Base-by-base conservation (phyloP, 768 basidiomycete species). In the Amanita subjunquillea region DNA sequence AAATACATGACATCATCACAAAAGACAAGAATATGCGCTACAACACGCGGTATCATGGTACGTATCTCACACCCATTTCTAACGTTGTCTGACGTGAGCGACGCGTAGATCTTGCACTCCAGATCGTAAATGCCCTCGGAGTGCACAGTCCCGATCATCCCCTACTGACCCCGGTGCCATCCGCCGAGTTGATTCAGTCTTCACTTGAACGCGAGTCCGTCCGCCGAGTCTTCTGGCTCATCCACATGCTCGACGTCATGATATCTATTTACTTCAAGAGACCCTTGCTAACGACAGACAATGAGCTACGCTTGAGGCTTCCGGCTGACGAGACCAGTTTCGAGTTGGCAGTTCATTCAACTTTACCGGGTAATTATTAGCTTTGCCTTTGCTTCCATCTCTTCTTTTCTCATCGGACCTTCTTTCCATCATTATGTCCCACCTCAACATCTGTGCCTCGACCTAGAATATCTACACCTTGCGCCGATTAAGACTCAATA, bases 291-390 rank as follows among this genome's bases (percentile, higher is more conserved):
- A 67, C 69, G 53, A 66, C 67, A 37, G 71, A 73, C 32, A 65
- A 68, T 39, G 77, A 84, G 54, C 65, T 79, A 53, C 74, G 72
- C 34, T 73, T 89, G 40, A 78, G 83, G 46, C 70, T 91, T 34
- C 88, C 88, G n/a, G 79, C 82, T 6, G 87, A 90, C 61, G 88
- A 91, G 65, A 81, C 85, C 7, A 83, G 78, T 63, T 91, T 90
- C 59, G 87, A 91, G 64, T 68, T 91, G 53, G 79, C 78, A 25
- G 78, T 79, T 23, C 74, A 79, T 63, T 75, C 77, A 44, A 76
- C 74, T 47, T 64, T 75, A 44, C 76, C 77, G 55, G 77, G 77
- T 77, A 60, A 70, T 69, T 55, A 53, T 54, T 54, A 55, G 8
- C 29, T 6, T 56, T 54, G 25, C 30, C 48, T 42, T 54, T 34